phyloP scores from a whole-genome alignment of 345 rosid species.

The Boechera divaricarpa region DNA sequence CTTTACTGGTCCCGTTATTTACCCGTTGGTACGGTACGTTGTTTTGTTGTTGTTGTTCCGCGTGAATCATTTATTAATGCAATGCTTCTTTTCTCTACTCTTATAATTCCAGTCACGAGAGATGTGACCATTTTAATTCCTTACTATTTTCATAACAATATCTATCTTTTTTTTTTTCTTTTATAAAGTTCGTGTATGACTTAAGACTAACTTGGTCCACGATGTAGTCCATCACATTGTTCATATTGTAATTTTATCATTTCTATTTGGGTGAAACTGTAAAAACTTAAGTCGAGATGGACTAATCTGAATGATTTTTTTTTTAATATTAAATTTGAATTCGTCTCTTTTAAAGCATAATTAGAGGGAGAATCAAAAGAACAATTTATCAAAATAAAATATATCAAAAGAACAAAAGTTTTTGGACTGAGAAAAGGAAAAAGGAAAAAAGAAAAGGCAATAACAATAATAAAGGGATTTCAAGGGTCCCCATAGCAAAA shows the following conservation, averaged over 20 bases:
- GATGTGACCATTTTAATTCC: slow-evolving; percentile 24
- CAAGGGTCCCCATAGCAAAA: slow-evolving; percentile 36
- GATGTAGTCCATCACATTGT: too few relatives aligned
- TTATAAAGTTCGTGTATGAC: too few relatives aligned
- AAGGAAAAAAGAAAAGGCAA: slow-evolving; percentile 30
- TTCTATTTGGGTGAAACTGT: too few relatives aligned
- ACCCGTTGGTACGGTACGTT: slow-evolving; percentile 15
- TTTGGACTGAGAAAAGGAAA: slow-evolving; percentile 35
- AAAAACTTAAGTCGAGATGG: too few relatives aligned
- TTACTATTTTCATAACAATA: background rate
- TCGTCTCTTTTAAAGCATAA: slow-evolving; percentile 2
- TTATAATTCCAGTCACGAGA: too few relatives aligned
- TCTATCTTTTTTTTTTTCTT: background rate
- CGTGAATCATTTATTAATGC: slow-evolving; percentile 37
- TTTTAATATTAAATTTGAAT: slow-evolving; percentile 28
- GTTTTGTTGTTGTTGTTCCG: slow-evolving; percentile 17
- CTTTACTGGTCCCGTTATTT: slow-evolving; percentile 30
- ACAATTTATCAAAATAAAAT: background rate
- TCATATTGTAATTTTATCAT: too few relatives aligned
- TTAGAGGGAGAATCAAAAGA: background rate
- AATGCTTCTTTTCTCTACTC: background rate
- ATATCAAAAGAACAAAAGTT: slow-evolving; percentile 7
- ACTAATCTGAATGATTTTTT: slow-evolving; percentile 3
- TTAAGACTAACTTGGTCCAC: too few relatives aligned
- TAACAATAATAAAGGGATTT: slow-evolving; percentile 38